These are phyloP conservation scores for Amanita jacksonii DNA, from an alignment of 768 basidiomycete genomes.

Conservation along the genomic window DNA sequence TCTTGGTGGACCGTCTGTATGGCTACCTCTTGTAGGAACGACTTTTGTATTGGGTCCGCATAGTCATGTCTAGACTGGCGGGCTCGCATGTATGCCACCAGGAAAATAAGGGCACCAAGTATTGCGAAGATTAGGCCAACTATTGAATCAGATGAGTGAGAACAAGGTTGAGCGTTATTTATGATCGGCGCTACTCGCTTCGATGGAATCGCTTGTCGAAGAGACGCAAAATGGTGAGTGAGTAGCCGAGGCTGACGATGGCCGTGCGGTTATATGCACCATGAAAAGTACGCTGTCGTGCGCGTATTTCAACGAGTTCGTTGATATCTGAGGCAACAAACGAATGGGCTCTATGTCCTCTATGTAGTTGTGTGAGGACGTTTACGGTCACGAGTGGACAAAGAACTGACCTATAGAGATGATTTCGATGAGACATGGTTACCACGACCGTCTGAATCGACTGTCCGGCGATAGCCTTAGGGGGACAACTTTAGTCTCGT, in stretches of 20 bases:
- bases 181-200: no score
- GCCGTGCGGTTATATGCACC: slow-evolving; percentile 76
- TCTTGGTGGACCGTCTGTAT: slow-evolving; percentile 54
- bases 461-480: no score
- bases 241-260: slow-evolving; percentile 62
- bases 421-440: no score
- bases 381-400: not conserved
- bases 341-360: slow-evolving; percentile 37
- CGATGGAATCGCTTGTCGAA: slow-evolving; percentile 67
- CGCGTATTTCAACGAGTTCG: slow-evolving; percentile 67
- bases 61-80: slow-evolving; percentile 69
- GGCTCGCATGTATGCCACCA: slow-evolving; percentile 48
- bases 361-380: not conserved
- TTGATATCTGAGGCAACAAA: slow-evolving; percentile 43
- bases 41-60: slow-evolving; percentile 38
- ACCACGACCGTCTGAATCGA: no score
- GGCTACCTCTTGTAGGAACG: slow-evolving; percentile 15
- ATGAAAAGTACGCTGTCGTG: slow-evolving; percentile 74
- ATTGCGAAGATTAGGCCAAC: slow-evolving; percentile 57
- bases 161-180: not conserved
- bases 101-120: slow-evolving; percentile 50
- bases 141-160: slow-evolving; percentile 11
- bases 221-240: slow-evolving; percentile 66
- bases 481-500: no score
- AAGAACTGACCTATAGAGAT: slow-evolving; percentile 4